Percentiles rank a stretch among this genome's conserved stretches.
phyloP scores from a whole-genome alignment of 805 yeast genomes.

The Ogataea pini region DNA sequence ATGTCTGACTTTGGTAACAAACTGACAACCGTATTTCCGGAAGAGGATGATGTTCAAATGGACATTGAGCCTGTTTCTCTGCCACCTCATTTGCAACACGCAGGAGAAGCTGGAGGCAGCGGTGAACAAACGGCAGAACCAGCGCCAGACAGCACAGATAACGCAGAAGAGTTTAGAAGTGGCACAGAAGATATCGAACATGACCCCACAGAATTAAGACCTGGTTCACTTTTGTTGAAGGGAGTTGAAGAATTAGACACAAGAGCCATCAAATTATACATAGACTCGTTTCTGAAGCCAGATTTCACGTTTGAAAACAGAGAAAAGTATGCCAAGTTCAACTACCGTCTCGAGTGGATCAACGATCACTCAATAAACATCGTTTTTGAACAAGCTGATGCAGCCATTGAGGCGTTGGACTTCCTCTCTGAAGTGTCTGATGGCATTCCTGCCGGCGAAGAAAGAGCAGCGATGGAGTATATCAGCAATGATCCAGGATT shows the following conservation, averaged over 20 bases:
- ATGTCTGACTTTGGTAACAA: conserved; percentile 24
- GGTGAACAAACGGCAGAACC: background rate
- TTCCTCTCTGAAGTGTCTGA: conserved; percentile 19
- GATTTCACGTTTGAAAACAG: conserved; percentile 31
- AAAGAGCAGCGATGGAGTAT: conserved; percentile 44
- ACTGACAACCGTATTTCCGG: conserved; percentile 22
- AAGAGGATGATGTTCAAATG: conserved; percentile 26
- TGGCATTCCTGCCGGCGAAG: conserved; percentile 32
- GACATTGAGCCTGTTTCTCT: conserved; percentile 21
- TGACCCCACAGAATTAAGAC: conserved; percentile 36
- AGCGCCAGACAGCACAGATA: background rate
- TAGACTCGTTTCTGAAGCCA: conserved; percentile 47
- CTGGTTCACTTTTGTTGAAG: conserved; percentile 48
- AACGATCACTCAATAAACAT: conserved; percentile 60
- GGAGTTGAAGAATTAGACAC: conserved; percentile 71
- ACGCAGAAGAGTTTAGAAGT: conserved; percentile 1
- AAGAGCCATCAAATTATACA: conserved; percentile 54
- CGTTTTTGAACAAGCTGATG: conserved; percentile 44
- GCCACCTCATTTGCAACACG: conserved; percentile 29
- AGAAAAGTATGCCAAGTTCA: conserved; percentile 30
- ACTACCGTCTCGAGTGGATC: conserved; percentile 61
- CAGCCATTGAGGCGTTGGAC: conserved; percentile 24
- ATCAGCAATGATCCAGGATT: conserved; percentile 21
- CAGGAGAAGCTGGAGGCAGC: conserved; percentile 3
- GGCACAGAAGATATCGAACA: conserved; percentile 15